phyloP scores from a whole-genome alignment of 768 basidiomycete species.

The Tricholoma sp. region DNA sequence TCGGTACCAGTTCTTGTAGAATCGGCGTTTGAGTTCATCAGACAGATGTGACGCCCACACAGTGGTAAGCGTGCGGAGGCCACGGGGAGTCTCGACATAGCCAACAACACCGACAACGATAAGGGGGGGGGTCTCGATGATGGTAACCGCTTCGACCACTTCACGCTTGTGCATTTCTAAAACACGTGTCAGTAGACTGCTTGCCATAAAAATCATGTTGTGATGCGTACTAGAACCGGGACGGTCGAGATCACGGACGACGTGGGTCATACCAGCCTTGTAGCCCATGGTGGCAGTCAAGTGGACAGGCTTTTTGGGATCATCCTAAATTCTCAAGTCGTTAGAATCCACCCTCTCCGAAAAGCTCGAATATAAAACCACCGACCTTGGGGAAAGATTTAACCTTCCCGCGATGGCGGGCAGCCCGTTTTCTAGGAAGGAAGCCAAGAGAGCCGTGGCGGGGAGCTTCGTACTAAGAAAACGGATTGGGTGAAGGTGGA shows the following conservation, averaged over 20 bases:
- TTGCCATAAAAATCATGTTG: neutral
- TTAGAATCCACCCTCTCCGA: neutral
- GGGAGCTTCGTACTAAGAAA: conserved; percentile 90
- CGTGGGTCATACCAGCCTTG: conserved; percentile 99
- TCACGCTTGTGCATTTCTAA: conserved; percentile 99
- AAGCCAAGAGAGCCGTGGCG: conserved; percentile 98
- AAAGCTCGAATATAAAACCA: neutral
- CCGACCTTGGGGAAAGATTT: conserved; percentile 98
- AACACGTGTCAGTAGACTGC: conserved; percentile 2
- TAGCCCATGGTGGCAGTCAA: conserved; percentile 98
- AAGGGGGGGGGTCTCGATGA: conserved; percentile 96
- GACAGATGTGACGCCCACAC: conserved; percentile 98
- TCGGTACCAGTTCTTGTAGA: conserved; percentile 99
- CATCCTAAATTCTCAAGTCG: conserved; percentile 63
- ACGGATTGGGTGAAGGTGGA: neutral
- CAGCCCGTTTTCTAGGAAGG: conserved; percentile 93
- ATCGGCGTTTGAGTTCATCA: conserved; percentile 96
- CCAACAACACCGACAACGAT: conserved; percentile 97
- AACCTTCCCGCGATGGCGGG: conserved; percentile 97
- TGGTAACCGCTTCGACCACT: conserved; percentile 94
- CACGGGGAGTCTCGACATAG: conserved; percentile 99
- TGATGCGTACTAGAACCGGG: conserved; percentile 90
- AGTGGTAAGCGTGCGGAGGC: conserved; percentile 96
- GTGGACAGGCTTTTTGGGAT: conserved; percentile 98
- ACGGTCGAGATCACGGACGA: conserved; percentile 98